Evolutionary conservation across 345 rosid species (phyloP).

Genomic region (Brassica rapa): DNA sequence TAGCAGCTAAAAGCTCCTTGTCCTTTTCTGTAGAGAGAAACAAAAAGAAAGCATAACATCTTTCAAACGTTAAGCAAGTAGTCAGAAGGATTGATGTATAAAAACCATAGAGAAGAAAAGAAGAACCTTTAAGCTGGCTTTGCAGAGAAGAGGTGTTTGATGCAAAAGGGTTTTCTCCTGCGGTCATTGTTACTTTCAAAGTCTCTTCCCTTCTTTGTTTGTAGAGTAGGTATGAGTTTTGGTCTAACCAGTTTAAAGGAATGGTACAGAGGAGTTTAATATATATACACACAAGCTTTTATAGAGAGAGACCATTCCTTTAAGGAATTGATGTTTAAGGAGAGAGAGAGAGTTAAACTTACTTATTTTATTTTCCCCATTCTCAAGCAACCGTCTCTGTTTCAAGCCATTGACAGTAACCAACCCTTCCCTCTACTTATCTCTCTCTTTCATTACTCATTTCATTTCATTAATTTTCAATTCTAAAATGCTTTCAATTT

Average conservation of each 20-base stretch:
- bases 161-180: constrained; percentile 65
- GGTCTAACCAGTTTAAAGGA: constrained; percentile 20
- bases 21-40: constrained; percentile 57
- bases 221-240: constrained; percentile 8
- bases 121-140: constrained; percentile 69
- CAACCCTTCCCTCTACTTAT: constrained; percentile 55
- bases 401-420: constrained; percentile 43
- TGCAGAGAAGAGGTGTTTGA: constrained; percentile 66
- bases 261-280: constrained; percentile 25
- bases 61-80: constrained; percentile 1
- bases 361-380: constrained; percentile 46
- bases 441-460: constrained; percentile 23
- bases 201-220: constrained; percentile 41
- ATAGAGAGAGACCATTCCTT: constrained; percentile 54
- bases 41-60: not conserved
- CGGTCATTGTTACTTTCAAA: constrained; percentile 44
- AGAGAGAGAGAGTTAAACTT: constrained; percentile 29
- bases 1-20: constrained; percentile 53
- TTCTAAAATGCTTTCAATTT: constrained; percentile 26
- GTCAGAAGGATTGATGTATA: not conserved
- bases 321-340: constrained; percentile 60
- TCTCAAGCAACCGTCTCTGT: constrained; percentile 60
- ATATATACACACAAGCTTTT: constrained; percentile 11
- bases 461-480: constrained; percentile 27
- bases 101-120: constrained; percentile 12